phyloP scores from a whole-genome alignment of 495 filamentous ascomycete species.

The Pseudevernia furfuracea region DNA sequence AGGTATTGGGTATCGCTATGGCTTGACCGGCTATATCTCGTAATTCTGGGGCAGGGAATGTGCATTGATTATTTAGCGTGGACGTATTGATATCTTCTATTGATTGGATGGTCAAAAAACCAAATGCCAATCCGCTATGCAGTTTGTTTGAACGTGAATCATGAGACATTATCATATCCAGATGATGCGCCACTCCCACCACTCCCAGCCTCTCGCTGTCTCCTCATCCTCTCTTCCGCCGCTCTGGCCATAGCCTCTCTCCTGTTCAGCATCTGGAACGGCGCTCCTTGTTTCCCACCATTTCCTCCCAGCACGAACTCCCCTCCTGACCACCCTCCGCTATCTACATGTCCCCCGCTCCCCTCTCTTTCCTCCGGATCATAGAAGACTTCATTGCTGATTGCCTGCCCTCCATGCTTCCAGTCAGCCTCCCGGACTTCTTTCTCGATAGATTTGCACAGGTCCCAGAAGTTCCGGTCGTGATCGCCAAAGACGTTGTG shows the following conservation, averaged over 20 bases:
- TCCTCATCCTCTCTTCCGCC: slow-evolving; percentile 31
- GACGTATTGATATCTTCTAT: no score
- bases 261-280: slow-evolving; percentile 38
- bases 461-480: slow-evolving; percentile 79
- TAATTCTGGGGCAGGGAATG: not conserved
- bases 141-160: not conserved
- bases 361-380: slow-evolving; percentile 50
- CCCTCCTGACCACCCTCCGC: slow-evolving; percentile 81
- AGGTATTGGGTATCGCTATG: not conserved
- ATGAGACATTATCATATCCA: not conserved
- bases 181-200: slow-evolving; percentile 34
- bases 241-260: slow-evolving; percentile 67
- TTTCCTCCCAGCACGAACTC: slow-evolving; percentile 71
- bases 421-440: slow-evolving; percentile 79
- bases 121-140: not conserved
- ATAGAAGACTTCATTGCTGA: slow-evolving; percentile 65
- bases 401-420: slow-evolving; percentile 53
- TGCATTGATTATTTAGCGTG: not conserved
- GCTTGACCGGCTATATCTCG: not conserved
- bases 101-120: not conserved
- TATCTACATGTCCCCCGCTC: slow-evolving; percentile 58
- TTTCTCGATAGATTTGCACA: slow-evolving; percentile 75
- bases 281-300: slow-evolving; percentile 27
- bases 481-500: slow-evolving; percentile 83
- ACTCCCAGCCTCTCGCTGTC: slow-evolving; percentile 27